Evolutionary conservation across 345 rosid genomes (phyloP).

Genomic region (Eucalyptus polyanthemos): DNA sequence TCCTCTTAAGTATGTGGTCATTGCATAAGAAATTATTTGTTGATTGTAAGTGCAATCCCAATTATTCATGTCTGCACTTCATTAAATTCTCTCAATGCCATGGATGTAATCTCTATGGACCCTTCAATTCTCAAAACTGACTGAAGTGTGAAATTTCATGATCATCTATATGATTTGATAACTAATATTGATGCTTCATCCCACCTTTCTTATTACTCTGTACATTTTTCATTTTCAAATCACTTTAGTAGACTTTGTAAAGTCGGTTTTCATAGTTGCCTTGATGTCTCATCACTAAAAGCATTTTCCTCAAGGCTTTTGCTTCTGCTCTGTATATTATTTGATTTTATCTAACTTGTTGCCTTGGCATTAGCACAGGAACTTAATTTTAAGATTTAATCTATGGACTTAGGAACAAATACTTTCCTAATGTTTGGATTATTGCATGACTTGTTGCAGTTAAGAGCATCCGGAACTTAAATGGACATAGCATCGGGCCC

Average conservation of each 20-base stretch:
- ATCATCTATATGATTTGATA: not conserved
- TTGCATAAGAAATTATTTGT: not conserved
- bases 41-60: not conserved
- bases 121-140: not conserved
- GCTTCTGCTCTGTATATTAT: not conserved
- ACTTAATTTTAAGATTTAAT: not conserved
- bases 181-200: not conserved
- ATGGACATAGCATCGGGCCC: slow-evolving; percentile 77
- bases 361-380: not conserved
- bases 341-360: not conserved
- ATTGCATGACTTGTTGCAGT: slow-evolving; percentile 22
- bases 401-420: not conserved
- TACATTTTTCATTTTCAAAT: not conserved
- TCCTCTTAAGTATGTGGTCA: not conserved
- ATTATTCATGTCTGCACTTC: not conserved
- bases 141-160: not conserved
- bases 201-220: not conserved
- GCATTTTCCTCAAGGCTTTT: not conserved
- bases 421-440: not conserved
- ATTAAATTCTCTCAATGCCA: not conserved
- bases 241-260: not conserved
- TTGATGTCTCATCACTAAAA: not conserved
- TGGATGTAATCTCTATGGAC: not conserved
- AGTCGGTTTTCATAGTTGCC: not conserved
- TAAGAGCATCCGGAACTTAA: slow-evolving; percentile 82